phyloP scores from a whole-genome alignment of 2,329 filamentous ascomycete species.

The Colletotrichum scovillei region DNA sequence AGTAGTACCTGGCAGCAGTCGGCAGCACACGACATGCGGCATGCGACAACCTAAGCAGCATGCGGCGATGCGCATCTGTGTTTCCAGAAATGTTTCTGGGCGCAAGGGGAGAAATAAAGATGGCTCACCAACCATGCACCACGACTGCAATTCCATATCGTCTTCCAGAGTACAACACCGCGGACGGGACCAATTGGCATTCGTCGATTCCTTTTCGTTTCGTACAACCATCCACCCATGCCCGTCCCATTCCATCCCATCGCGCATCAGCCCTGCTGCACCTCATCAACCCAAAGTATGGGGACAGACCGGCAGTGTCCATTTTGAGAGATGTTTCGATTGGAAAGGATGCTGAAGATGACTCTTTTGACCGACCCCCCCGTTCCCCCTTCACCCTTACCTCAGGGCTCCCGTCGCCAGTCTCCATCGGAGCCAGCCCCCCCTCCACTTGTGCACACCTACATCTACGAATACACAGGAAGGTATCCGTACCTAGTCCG shows the following conservation, averaged over 20 bases:
- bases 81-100: slow-evolving; percentile 11
- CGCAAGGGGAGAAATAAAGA: slow-evolving; percentile 5
- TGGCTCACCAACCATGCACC: slow-evolving; percentile 15
- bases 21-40: neutral
- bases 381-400: slow-evolving; percentile 8
- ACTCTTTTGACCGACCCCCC: slow-evolving; percentile 34
- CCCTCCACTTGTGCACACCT: neutral
- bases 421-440: neutral
- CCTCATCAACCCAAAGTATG: slow-evolving; percentile 35
- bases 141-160: neutral
- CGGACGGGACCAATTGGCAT: slow-evolving; percentile 13
- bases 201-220: neutral
- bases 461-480: slow-evolving; percentile 7
- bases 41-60: slow-evolving; percentile 4
- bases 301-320: slow-evolving; percentile 33
- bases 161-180: slow-evolving; percentile 5
- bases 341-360: slow-evolving; percentile 33
- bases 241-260: slow-evolving; percentile 27
- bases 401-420: neutral
- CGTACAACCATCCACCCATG: slow-evolving; percentile 31
- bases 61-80: slow-evolving; percentile 18
- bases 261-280: slow-evolving; percentile 38
- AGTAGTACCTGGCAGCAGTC: slow-evolving; percentile 17
- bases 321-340: slow-evolving; percentile 32
- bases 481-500: neutral